A percentile compares a stretch with the other conserved stretches of the same genome.
phyloP scores from a whole-genome alignment of 2,329 filamentous ascomycete genomes.

The Phoma sp. region DNA sequence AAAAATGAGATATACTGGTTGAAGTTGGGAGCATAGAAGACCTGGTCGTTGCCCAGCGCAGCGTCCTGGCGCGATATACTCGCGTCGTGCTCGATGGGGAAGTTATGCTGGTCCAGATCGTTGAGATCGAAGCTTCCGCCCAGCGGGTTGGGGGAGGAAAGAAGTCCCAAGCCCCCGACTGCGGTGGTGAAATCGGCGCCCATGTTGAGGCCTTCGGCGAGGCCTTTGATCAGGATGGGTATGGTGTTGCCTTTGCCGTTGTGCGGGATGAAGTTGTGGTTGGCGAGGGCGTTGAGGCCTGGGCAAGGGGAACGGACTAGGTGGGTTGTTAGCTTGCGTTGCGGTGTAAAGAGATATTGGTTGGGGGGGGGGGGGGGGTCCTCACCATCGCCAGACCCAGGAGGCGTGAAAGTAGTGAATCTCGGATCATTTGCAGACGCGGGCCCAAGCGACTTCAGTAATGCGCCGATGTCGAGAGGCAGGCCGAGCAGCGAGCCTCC shows the following conservation, averaged over 20 bases:
- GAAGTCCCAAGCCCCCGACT: conserved; percentile 19
- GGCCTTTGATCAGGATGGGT: conserved; percentile 22
- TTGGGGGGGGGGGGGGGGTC: background rate
- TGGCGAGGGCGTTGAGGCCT: conserved; percentile 24
- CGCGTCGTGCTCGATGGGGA: conserved; percentile 31
- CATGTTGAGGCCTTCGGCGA: conserved; percentile 24
- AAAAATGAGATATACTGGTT: conserved; percentile 24
- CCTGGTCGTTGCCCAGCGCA: conserved; percentile 17
- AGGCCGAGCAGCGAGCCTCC: conserved; percentile 14
- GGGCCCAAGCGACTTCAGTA: conserved; percentile 19
- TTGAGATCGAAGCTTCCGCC: conserved; percentile 25
- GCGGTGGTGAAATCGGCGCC: conserved; percentile 24
- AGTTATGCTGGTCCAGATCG: conserved; percentile 25
- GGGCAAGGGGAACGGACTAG: conserved; percentile 26
- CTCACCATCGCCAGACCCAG: conserved; percentile 20
- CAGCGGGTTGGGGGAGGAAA: conserved; percentile 22
- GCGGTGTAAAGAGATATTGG: too few species aligned
- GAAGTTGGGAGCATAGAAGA: conserved; percentile 19
- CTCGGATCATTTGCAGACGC: conserved; percentile 19
- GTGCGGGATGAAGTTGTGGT: conserved; percentile 27
- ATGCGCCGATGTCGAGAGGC: conserved; percentile 10
- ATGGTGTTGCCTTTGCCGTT: conserved; percentile 23
- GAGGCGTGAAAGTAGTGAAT: conserved; percentile 18
- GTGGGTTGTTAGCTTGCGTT: background rate
- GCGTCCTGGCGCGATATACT: conserved; percentile 25